A percentile compares a stretch with the other conserved stretches of the same genome.
Evolutionary conservation across 495 filamentous ascomycete genomes (phyloP).

Genomic region (Hapsidospora chrysogenum): DNA sequence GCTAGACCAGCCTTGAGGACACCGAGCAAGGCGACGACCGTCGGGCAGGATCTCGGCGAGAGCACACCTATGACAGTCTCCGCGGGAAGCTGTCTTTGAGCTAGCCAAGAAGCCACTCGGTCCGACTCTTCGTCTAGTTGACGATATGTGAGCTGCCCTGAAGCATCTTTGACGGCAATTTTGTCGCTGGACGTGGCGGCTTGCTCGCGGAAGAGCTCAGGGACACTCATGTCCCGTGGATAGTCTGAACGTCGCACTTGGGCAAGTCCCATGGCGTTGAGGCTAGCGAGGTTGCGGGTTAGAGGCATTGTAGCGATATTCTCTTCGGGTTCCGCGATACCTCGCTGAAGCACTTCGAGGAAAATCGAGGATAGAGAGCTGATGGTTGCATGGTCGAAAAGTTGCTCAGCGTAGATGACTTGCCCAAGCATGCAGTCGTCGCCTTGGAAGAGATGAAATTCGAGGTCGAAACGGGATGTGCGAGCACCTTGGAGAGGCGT

Average conservation of each 20-base stretch:
- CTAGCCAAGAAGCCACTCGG: conserved; percentile 3
- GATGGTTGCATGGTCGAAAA: conserved; percentile 3
- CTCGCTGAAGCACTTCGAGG: conserved; percentile 1
- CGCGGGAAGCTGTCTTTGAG: background rate
- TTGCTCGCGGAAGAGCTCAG: conserved; percentile 6
- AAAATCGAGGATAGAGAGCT: conserved; percentile 2
- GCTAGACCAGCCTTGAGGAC: conserved; percentile 5
- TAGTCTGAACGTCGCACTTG: conserved; percentile 3
- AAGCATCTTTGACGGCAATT: conserved; percentile 4
- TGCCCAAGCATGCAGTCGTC: conserved; percentile 1
- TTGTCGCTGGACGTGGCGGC: background rate
- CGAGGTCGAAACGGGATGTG: conserved; percentile 5
- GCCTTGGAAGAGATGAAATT: conserved; percentile 6
- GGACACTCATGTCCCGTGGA: conserved; percentile 3
- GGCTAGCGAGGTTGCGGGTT: background rate
- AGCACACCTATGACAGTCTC: conserved; percentile 6
- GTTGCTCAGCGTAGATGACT: conserved; percentile 4
- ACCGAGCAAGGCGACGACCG: conserved; percentile 5
- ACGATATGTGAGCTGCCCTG: conserved; percentile 4
- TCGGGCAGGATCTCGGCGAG: conserved; percentile 4
- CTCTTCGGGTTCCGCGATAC: conserved; percentile 3
- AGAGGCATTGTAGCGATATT: conserved; percentile 3
- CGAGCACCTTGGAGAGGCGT: conserved; percentile 1
- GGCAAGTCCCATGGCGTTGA: conserved; percentile 1
- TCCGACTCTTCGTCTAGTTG: conserved; percentile 5